A percentile compares a stretch with the other conserved stretches of the same genome.
Evolutionary conservation across 352 stramenopile species (phyloP).

Genomic region (Globisporangium paroecandrum): DNA sequence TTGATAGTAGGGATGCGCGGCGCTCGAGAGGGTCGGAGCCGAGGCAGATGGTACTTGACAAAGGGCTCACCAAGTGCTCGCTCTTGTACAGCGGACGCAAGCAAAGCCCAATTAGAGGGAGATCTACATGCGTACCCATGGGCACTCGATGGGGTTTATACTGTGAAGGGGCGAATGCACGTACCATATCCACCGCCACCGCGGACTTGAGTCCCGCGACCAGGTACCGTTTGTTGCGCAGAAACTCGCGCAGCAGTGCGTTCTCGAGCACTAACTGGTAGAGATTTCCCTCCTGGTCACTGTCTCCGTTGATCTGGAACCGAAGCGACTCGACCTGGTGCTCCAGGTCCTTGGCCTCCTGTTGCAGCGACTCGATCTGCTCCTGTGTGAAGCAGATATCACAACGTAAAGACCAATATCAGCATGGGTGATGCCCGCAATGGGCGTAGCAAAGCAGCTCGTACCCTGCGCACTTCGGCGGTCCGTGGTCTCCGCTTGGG

Average conservation of each 20-base stretch:
- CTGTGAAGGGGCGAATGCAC: background rate
- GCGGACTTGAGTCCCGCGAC: background rate
- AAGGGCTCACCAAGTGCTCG: background rate
- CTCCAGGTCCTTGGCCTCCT: background rate
- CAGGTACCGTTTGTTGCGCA: background rate
- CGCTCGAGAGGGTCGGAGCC: background rate
- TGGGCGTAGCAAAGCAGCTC: background rate
- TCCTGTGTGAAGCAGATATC: background rate
- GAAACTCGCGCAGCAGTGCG: background rate
- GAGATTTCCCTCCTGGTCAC: background rate
- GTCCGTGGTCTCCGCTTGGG: background rate
- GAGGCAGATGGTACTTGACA: background rate
- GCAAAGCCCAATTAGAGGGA: background rate
- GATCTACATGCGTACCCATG: background rate
- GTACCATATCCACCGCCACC: background rate
- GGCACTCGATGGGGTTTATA: background rate
- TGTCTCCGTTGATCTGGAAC: background rate
- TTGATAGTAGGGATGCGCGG: background rate
- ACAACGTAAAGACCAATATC: background rate
- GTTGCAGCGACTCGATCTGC: background rate
- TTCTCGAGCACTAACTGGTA: background rate
- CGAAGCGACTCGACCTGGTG: background rate
- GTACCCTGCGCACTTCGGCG: background rate
- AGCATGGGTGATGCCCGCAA: background rate
- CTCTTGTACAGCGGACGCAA: background rate